Evolutionary conservation across 1,284 basidiomycete species (phyloP).

Genomic region (Ganoderma resinaceum): DNA sequence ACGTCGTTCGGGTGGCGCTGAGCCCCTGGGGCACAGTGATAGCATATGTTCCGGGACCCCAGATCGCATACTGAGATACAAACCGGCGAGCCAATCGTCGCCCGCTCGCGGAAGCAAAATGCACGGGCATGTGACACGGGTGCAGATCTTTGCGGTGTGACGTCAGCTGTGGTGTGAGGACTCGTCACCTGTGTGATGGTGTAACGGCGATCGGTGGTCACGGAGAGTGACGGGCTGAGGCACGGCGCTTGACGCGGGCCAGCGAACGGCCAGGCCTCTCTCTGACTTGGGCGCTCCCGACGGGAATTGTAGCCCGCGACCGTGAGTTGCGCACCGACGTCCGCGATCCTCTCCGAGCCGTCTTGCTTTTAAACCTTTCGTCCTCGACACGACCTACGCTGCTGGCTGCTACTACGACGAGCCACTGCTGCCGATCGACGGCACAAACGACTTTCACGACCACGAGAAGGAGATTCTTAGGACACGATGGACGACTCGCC

Average conservation of each 20-base stretch:
- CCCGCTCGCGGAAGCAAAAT: constrained; percentile 30
- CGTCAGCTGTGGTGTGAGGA: background rate
- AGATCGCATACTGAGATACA: constrained; percentile 20
- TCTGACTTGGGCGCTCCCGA: constrained; percentile 16
- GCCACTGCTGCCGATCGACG: background rate
- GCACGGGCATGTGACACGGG: constrained; percentile 1
- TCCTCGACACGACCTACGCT: constrained; percentile 7
- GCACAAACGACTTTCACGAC: background rate
- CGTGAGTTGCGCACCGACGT: constrained; percentile 27
- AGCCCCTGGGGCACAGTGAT: background rate
- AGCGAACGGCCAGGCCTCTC: background rate
- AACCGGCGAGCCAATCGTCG: constrained; percentile 21
- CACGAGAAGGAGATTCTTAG: background rate
- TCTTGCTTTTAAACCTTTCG: background rate
- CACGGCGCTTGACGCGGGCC: constrained; percentile 7
- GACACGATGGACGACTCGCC: constrained; percentile 48
- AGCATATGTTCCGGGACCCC: constrained; percentile 15
- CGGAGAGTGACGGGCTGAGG: constrained; percentile 6
- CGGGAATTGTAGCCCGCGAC: constrained; percentile 26
- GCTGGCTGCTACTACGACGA: constrained; percentile 1
- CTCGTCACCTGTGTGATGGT: background rate
- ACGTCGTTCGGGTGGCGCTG: background rate
- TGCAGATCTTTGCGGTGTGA: constrained; percentile 8
- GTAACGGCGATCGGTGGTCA: constrained; percentile 5
- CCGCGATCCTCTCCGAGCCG: constrained; percentile 27